Evolutionary conservation across 1,139 yeast species (phyloP).

Genomic region (Dujonia santamariae): DNA sequence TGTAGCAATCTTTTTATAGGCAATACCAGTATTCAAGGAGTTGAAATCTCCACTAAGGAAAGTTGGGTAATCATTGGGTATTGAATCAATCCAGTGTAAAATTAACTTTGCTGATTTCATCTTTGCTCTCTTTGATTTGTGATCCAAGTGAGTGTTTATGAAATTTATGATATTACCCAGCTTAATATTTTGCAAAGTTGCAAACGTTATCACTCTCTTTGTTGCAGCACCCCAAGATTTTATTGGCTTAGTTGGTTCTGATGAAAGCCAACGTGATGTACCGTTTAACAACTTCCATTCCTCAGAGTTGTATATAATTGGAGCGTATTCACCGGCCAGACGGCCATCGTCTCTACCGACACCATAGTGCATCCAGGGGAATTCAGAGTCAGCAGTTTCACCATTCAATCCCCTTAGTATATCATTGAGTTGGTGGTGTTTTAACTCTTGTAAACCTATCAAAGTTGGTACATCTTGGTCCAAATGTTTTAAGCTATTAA

Average conservation of each 20-base stretch:
- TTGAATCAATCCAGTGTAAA: slow-evolving; percentile 25
- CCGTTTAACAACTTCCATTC: slow-evolving; percentile 29
- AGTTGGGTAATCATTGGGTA: slow-evolving; percentile 28
- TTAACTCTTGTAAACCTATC: slow-evolving; percentile 31
- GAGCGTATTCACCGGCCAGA: slow-evolving; percentile 43
- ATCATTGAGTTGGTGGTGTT: slow-evolving; percentile 27
- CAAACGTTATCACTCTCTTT: slow-evolving; percentile 40
- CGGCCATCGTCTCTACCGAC: slow-evolving; percentile 51
- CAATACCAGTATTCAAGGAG: slow-evolving; percentile 26
- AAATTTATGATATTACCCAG: slow-evolving; percentile 26
- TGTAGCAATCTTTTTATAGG: slow-evolving; percentile 30
- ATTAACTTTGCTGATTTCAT: slow-evolving; percentile 27
- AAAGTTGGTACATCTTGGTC: slow-evolving; percentile 18
- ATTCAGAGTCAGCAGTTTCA: slow-evolving; percentile 11
- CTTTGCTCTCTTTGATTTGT: slow-evolving; percentile 38
- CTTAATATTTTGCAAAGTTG: slow-evolving; percentile 23
- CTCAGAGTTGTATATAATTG: slow-evolving; percentile 34
- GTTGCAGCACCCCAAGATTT: slow-evolving; percentile 43
- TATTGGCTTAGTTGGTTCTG: slow-evolving; percentile 38
- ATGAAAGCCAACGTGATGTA: slow-evolving; percentile 44
- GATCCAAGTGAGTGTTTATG: slow-evolving; percentile 46
- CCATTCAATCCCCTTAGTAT: slow-evolving; percentile 20
- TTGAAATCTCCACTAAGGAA: slow-evolving; percentile 41
- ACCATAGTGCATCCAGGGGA: slow-evolving; percentile 40
- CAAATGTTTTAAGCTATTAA: slow-evolving; percentile 15